Evolutionary conservation across 2,329 filamentous ascomycete species (phyloP).

Genomic region (Paracoccidioides brasiliensis): DNA sequence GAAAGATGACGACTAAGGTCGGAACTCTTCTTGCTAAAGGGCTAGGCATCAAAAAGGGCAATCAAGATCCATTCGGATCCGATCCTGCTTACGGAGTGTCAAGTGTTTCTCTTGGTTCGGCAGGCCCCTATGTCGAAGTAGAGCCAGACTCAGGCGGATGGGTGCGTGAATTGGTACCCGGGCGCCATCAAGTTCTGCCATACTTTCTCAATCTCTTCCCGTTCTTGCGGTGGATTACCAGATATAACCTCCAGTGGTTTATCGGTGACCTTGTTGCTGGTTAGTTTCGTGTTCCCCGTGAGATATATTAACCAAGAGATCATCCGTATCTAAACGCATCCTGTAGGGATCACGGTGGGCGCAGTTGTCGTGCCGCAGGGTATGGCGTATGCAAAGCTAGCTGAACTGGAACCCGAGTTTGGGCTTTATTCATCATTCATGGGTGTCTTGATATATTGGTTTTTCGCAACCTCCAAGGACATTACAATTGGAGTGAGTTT

Average conservation of each 20-base stretch:
- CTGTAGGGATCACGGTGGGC: constrained; percentile 53
- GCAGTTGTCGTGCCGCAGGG: constrained; percentile 85
- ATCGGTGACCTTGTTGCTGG: constrained; percentile 80
- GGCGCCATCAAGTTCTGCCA: constrained; percentile 36
- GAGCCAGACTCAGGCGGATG: constrained; percentile 66
- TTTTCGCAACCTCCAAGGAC: constrained; percentile 96
- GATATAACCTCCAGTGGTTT: constrained; percentile 85
- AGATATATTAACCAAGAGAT: background rate
- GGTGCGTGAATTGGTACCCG: constrained; percentile 52
- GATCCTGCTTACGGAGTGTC: constrained; percentile 65
- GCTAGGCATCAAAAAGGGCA: constrained; percentile 69
- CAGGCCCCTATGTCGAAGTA: constrained; percentile 69
- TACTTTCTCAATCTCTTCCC: constrained; percentile 71
- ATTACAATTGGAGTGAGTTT: constrained; percentile 80
- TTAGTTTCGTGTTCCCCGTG: constrained; percentile 28
- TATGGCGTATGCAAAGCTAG: constrained; percentile 86
- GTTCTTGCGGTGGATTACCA: constrained; percentile 73
- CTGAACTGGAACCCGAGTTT: constrained; percentile 65
- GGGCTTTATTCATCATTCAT: constrained; percentile 94
- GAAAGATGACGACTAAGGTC: constrained; percentile 32
- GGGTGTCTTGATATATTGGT: constrained; percentile 90
- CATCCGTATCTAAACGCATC: background rate
- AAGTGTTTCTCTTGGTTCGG: constrained; percentile 57
- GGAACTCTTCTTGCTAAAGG: constrained; percentile 64
- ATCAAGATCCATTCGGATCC: constrained; percentile 42